Conservation (phyloP, 345 rosid species). For the Arabidopsis suecica region DNA sequence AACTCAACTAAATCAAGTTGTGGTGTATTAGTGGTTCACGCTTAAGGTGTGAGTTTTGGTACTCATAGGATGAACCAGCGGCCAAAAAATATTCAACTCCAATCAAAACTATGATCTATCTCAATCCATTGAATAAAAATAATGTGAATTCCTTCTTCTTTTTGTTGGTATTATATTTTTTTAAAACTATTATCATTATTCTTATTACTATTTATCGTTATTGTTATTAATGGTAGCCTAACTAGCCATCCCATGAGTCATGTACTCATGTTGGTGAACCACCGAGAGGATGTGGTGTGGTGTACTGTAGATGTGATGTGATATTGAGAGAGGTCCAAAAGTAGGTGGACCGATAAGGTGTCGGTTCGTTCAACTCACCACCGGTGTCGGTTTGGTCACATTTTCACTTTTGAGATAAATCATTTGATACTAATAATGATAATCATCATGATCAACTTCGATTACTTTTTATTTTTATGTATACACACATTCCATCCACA, state of each 20-base stretch:
- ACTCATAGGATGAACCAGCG: too few species aligned
- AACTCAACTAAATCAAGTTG: too few species aligned
- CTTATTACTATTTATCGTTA: not conserved
- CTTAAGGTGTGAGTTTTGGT: too few species aligned
- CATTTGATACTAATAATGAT: not conserved
- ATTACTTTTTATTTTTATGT: not conserved
- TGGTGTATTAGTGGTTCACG: too few species aligned
- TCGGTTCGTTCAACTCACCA: constrained; percentile 25
- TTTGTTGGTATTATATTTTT: not conserved
- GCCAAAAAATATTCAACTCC: too few species aligned
- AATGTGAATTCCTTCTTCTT: not conserved
- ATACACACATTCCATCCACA: not conserved
- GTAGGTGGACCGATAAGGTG: constrained; percentile 23
- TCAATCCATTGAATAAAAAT: too few species aligned
- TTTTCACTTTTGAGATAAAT: constrained; percentile 6
- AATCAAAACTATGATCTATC: too few species aligned
- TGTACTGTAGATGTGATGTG: constrained; percentile 18
- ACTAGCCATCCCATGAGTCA: constrained; percentile 19
- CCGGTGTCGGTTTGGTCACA: constrained; percentile 24
- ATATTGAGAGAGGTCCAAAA: constrained; percentile 24
- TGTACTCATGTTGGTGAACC: constrained; percentile 41
- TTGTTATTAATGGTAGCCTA: constrained; percentile 23
- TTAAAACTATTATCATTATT: not conserved
- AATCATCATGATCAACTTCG: constrained; percentile 6
- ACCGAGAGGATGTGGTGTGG: constrained; percentile 29